A percentile compares a stretch with the other conserved stretches of the same genome.
Evolutionary conservation across 768 basidiomycete species (phyloP).

Genomic region (Collybiopsis luxurians): DNA sequence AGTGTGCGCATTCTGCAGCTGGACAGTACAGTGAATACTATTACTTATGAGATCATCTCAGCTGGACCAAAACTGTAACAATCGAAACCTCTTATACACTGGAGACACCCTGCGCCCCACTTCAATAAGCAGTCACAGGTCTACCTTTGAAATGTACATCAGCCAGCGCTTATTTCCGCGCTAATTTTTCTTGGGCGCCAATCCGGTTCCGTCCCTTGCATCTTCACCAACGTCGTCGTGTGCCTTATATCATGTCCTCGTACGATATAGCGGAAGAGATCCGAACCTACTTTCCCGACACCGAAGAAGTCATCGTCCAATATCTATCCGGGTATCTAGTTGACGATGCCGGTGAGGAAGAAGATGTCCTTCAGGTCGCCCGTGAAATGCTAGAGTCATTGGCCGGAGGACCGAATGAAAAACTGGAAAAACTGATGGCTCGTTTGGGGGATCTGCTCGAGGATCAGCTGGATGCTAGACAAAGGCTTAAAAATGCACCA

Average conservation of each 20-base stretch:
- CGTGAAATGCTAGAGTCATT: slow-evolving; percentile 76
- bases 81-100: too few species aligned
- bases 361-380: slow-evolving; percentile 79
- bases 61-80: too few species aligned
- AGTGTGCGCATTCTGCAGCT: too few species aligned
- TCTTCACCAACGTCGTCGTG: too few species aligned
- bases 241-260: slow-evolving; percentile 50
- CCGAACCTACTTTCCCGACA: slow-evolving; percentile 62
- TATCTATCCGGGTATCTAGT: slow-evolving; percentile 87
- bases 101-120: too few species aligned
- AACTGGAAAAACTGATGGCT: slow-evolving; percentile 65
- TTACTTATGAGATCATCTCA: too few species aligned
- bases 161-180: too few species aligned
- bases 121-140: too few species aligned
- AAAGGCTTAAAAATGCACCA: slow-evolving; percentile 58
- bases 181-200: too few species aligned
- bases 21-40: too few species aligned
- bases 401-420: slow-evolving; percentile 54
- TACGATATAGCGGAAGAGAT: slow-evolving; percentile 82
- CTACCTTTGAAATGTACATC: too few species aligned
- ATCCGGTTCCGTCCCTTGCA: too few species aligned
- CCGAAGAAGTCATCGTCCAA: slow-evolving; percentile 83
- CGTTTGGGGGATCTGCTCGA: slow-evolving; percentile 61
- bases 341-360: slow-evolving; percentile 86
- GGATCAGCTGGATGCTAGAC: slow-evolving; percentile 58